These are phyloP conservation scores for Wickerhamiella spandovensis DNA, from an alignment of 805 yeast genomes.

Conservation along the genomic window DNA sequence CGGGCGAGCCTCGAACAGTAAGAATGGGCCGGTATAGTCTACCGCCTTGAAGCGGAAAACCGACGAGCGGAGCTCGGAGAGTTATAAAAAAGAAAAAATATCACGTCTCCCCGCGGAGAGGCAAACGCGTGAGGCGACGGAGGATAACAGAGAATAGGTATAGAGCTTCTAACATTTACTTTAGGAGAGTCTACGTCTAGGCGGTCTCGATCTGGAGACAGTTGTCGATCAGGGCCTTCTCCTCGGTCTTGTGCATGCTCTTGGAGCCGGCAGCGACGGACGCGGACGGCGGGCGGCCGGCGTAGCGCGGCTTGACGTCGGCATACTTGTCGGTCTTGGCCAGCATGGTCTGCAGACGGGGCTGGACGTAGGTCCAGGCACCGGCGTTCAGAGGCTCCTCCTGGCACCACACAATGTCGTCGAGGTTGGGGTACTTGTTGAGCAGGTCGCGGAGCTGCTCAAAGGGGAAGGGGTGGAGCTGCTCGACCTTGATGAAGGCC, in stretches of 20 bases:
- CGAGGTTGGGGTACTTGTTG: slow-evolving; percentile 62
- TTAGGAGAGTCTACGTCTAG: too few relatives aligned
- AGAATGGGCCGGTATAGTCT: too few relatives aligned
- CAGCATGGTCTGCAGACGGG: slow-evolving; percentile 69
- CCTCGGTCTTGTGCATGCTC: slow-evolving; percentile 77
- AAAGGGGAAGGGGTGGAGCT: slow-evolving; percentile 97
- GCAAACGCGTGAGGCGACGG: too few relatives aligned
- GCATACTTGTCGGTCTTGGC: slow-evolving; percentile 60
- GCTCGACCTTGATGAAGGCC: slow-evolving; percentile 83
- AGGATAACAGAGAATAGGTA: too few relatives aligned
- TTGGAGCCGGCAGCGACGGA: slow-evolving; percentile 97
- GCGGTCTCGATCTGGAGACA: slow-evolving; percentile 33
- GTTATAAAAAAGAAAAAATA: too few relatives aligned
- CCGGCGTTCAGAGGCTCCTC: slow-evolving; percentile 99
- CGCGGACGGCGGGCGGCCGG: slow-evolving; percentile 97
- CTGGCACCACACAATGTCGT: slow-evolving; percentile 93
- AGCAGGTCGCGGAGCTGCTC: slow-evolving; percentile 81
- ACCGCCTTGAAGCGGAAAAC: too few relatives aligned
- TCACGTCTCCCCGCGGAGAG: too few relatives aligned
- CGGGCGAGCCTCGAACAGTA: too few relatives aligned
- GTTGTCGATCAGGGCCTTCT: slow-evolving; percentile 69
- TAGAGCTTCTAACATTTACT: too few relatives aligned
- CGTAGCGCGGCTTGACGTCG: slow-evolving; percentile 55
- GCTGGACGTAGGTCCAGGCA: slow-evolving; percentile 63
- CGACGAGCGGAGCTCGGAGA: too few relatives aligned